These are phyloP conservation scores for Crithidia sp. DNA, from an alignment of 208 protist species.

Conservation along the genomic window DNA sequence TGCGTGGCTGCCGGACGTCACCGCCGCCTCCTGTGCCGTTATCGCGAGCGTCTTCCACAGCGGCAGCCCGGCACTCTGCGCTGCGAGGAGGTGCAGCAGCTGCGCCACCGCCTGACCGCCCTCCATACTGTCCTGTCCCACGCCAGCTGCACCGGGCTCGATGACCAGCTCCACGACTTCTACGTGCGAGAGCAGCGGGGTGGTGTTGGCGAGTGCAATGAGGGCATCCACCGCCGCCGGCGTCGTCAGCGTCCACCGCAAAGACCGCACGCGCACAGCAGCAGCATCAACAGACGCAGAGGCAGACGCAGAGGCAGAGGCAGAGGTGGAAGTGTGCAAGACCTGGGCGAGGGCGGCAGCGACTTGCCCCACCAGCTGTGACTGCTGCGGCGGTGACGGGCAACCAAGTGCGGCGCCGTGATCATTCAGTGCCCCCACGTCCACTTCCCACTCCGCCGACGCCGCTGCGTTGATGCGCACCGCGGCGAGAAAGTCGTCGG, in stretches of 20 bases:
- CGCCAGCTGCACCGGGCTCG: constrained; percentile 20
- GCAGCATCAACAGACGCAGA: neutral
- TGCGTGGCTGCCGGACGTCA: neutral
- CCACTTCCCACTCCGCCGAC: constrained; percentile 44
- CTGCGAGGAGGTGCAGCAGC: constrained; percentile 24
- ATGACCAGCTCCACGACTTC: constrained; percentile 35
- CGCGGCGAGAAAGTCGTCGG: constrained; percentile 5
- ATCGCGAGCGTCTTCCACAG: constrained; percentile 10
- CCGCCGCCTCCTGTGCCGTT: neutral
- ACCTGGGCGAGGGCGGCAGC: constrained; percentile 18
- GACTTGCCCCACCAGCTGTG: constrained; percentile 28
- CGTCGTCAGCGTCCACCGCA: constrained; percentile 26
- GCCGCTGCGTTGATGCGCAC: constrained; percentile 10
- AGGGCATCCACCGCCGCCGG: constrained; percentile 15
- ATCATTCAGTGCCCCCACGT: constrained; percentile 38
- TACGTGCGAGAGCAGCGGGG: constrained; percentile 27
- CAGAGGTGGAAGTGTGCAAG: neutral
- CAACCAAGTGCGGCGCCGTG: constrained; percentile 15
- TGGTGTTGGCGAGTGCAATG: constrained; percentile 5
- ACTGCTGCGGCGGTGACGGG: neutral
- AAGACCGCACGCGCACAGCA: constrained; percentile 6
- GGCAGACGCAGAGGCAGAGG: neutral
- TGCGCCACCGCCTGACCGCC: constrained; percentile 11
- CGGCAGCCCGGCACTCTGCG: neutral
- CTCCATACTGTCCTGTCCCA: constrained; percentile 8